Evolutionary conservation across 352 stramenopile species (phyloP).

Genomic region (Phytophthora chlamydospora): DNA sequence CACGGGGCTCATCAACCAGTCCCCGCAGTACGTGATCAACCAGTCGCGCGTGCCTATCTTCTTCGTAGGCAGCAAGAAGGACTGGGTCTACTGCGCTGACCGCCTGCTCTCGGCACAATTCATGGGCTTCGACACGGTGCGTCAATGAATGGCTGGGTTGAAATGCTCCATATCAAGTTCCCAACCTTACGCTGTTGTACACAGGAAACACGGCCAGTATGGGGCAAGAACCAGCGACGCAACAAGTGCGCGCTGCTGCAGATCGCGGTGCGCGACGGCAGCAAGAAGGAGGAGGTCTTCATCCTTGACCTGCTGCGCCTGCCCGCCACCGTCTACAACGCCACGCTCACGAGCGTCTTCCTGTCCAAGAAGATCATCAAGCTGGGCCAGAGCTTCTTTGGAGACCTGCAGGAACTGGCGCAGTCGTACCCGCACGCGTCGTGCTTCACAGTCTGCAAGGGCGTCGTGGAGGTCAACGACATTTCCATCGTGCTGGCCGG

Average conservation of each 20-base stretch:
- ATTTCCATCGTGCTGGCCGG: conserved; percentile 61
- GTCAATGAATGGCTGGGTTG: conserved; percentile 20
- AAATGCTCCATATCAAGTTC: conserved; percentile 8
- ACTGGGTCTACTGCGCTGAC: conserved; percentile 58
- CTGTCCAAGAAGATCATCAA: conserved; percentile 72
- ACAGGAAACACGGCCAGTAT: conserved; percentile 78
- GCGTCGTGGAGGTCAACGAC: conserved; percentile 79
- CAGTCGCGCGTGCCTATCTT: conserved; percentile 41
- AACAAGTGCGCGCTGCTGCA: conserved; percentile 69
- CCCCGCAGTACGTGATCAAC: conserved; percentile 59
- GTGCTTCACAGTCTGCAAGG: conserved; percentile 72
- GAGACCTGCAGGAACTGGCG: conserved; percentile 65
- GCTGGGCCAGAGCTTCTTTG: conserved; percentile 67
- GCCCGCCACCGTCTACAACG: conserved; percentile 64
- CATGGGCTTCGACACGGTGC: conserved; percentile 77
- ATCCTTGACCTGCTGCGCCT: conserved; percentile 73
- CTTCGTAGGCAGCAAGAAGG: conserved; percentile 53
- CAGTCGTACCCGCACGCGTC: conserved; percentile 67
- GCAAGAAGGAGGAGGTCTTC: conserved; percentile 69
- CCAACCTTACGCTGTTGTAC: conserved; percentile 1
- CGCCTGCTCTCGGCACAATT: conserved; percentile 53
- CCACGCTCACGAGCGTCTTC: conserved; percentile 59
- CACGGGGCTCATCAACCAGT: conserved; percentile 56
- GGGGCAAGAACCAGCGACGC: conserved; percentile 36
- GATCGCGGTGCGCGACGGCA: conserved; percentile 61